Conservation (phyloP, 2,329 filamentous ascomycete genomes). For the Nothophaeocryptopus gaeumannii region DNA sequence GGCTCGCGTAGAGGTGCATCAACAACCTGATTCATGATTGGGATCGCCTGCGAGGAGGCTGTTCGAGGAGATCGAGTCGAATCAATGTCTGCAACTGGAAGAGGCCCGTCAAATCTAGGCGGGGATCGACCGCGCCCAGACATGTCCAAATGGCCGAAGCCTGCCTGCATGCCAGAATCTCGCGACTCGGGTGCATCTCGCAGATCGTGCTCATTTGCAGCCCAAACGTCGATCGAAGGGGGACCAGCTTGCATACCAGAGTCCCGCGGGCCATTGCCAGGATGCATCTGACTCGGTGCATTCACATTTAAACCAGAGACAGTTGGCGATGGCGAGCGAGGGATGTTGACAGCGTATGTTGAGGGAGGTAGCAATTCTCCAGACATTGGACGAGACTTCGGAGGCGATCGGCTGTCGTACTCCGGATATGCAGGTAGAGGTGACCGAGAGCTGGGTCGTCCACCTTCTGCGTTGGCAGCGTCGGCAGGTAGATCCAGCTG, state of each 20-base stretch:
- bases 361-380: slow-evolving; percentile 9
- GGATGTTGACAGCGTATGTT: slow-evolving; percentile 4
- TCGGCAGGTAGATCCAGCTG: slow-evolving; percentile 8
- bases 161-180: too few species aligned
- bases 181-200: too few species aligned
- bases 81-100: slow-evolving; percentile 12
- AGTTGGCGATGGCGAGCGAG: not conserved
- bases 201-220: too few species aligned
- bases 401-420: not conserved
- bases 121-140: not conserved
- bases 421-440: slow-evolving; percentile 1
- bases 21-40: slow-evolving; percentile 1
- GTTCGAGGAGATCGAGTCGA: slow-evolving; percentile 8
- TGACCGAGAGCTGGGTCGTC: slow-evolving; percentile 9
- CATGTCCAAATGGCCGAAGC: too few species aligned
- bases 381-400: slow-evolving; percentile 1
- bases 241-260: too few species aligned
- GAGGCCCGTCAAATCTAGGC: slow-evolving; percentile 8
- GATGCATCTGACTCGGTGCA: too few species aligned
- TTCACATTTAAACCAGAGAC: too few species aligned
- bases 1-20: not conserved
- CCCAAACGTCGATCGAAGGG: too few species aligned
- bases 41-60: slow-evolving; percentile 16
- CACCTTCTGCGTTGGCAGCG: not conserved
- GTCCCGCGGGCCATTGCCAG: too few species aligned